Conservation (phyloP, 2,329 filamentous ascomycete genomes). For the Verticillium nonalfalfae region DNA sequence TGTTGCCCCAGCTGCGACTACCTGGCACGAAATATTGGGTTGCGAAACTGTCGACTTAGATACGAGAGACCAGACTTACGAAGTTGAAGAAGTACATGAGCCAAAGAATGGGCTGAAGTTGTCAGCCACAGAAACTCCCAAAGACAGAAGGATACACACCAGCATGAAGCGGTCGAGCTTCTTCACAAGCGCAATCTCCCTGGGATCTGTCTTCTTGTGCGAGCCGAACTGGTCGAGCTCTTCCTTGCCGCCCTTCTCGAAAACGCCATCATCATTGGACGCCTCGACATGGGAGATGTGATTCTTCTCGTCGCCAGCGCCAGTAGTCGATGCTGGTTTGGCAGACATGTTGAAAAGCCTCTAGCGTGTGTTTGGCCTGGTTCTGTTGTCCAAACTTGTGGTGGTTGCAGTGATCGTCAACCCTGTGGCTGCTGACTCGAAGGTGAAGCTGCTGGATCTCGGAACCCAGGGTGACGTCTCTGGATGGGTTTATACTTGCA, state of each 20-base stretch:
- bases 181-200: constrained; percentile 25
- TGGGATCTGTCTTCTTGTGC: constrained; percentile 30
- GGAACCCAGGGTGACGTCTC: background rate
- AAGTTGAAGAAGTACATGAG: constrained; percentile 17
- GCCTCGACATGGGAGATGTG: constrained; percentile 1
- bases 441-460: background rate
- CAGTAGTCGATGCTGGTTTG: background rate
- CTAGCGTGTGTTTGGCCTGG: background rate
- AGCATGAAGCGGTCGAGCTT: constrained; percentile 28
- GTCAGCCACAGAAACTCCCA: background rate
- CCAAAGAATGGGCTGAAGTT: constrained; percentile 10
- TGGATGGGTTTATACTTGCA: background rate
- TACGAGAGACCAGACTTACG: background rate
- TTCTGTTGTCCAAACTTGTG: background rate
- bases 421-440: background rate
- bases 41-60: background rate
- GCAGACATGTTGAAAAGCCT: background rate
- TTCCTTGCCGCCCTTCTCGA: constrained; percentile 11
- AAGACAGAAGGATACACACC: constrained; percentile 5
- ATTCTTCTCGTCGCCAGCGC: background rate
- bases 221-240: constrained; percentile 29
- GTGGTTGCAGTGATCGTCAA: background rate
- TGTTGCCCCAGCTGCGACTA: too few relatives aligned
- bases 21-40: too few relatives aligned
- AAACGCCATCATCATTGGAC: constrained; percentile 4